Evolutionary conservation across 169 alveolate species (phyloP), one percentile per base, ranked within the genome.

Genomic region (Plasmodium vivax): DNA sequence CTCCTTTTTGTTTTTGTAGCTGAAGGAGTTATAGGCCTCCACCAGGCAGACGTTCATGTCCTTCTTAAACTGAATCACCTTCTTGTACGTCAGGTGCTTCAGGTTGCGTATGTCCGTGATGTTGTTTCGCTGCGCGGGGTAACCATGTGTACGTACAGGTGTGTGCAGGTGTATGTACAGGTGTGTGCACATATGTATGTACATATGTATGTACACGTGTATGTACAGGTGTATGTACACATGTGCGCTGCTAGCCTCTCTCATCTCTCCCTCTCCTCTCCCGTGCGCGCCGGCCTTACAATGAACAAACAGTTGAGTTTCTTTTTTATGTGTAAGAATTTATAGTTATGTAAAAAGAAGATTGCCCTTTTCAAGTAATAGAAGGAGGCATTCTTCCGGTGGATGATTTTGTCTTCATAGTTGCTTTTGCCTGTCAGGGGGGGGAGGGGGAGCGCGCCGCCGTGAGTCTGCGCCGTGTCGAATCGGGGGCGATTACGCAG

Each of bases 1-100:
- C 43, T 90, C 94, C n/a, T 90, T 90, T 90, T 80, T 90, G 74
- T 90, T 90, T 81, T 90, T 90, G 68, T 90, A 90, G 72, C 56
- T 71, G 56, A 90, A 90, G 36, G 94, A 79, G 32, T 90, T 90
- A 30, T 90, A 90, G 45, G 94, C 94, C 47, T 90, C 94, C 54
- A 62, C 12, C n/a, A 90, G 56, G 45, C 94, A 90, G 34, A 56
- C 6, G 83, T 68, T 90, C 83, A 90, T 81, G 10, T 90, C 94
- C 41, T 90, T 90, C 45, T 90, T 90, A 80, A 90, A 90, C 36
- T 90, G 94, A 16, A 90, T 90, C 9, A 90, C 94, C 19, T 72
- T 80, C 45, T 62, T 23, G 45, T 90, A 81, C 4, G 94, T 90
- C 91, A 90, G 34, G 38, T 79, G 45, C 68, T 79, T 90, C 23